phyloP scores from a whole-genome alignment of 345 rosid species.

The Moricandia arvensis region DNA sequence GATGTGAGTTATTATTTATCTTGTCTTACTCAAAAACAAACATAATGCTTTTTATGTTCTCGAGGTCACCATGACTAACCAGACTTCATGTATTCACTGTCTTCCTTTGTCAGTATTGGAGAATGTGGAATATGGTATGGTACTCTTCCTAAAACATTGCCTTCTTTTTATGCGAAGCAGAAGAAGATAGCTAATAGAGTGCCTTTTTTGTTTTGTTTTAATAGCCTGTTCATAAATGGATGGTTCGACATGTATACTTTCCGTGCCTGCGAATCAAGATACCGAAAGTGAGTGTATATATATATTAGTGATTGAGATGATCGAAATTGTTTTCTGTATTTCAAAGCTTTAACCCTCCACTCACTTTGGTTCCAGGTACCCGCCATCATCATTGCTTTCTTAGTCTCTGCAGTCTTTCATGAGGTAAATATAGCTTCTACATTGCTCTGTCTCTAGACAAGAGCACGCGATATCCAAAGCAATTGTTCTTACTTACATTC shows the following conservation, averaged over 20 bases:
- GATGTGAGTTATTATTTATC: slow-evolving; percentile 55
- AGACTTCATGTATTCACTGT: slow-evolving; percentile 15
- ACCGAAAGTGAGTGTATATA: slow-evolving; percentile 62
- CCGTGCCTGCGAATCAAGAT: slow-evolving; percentile 76
- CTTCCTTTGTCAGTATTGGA: slow-evolving; percentile 81
- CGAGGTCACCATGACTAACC: slow-evolving; percentile 9
- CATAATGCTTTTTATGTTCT: neutral
- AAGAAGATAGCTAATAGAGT: slow-evolving; percentile 1
- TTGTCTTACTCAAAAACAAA: neutral
- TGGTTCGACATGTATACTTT: slow-evolving; percentile 94
- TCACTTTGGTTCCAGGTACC: slow-evolving; percentile 48
- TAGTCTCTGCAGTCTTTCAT: slow-evolving; percentile 89
- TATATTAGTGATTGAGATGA: slow-evolving; percentile 36
- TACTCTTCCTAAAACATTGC: slow-evolving; percentile 23
- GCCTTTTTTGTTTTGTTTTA: slow-evolving; percentile 23
- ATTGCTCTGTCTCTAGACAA: neutral
- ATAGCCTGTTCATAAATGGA: slow-evolving; percentile 99
- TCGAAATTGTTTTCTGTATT: slow-evolving; percentile 40
- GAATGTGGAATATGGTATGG: slow-evolving; percentile 99
- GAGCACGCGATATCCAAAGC: neutral
- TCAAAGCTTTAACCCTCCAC: neutral
- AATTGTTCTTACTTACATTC: neutral
- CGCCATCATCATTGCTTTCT: slow-evolving; percentile 69
- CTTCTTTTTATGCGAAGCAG: slow-evolving; percentile 5
- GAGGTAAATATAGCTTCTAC: slow-evolving; percentile 57